Evolutionary conservation across 2,329 filamentous ascomycete genomes (phyloP).

Genomic region (Talaromyces marneffei): DNA sequence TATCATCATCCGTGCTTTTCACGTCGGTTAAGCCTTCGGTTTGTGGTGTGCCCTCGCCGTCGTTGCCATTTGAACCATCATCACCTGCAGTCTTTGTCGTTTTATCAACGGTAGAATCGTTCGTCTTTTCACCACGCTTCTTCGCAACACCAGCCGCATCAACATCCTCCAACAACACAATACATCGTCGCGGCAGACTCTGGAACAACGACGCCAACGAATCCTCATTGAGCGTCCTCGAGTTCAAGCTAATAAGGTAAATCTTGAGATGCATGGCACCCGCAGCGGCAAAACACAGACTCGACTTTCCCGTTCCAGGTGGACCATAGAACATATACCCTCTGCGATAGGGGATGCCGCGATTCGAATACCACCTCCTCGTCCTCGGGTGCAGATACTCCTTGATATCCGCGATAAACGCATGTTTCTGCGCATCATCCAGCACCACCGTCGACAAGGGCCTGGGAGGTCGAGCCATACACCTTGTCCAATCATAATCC

Average conservation of each 20-base stretch:
- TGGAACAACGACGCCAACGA: slow-evolving; percentile 59
- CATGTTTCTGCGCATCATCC: slow-evolving; percentile 45
- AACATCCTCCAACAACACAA: slow-evolving; percentile 71
- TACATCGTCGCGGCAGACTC: slow-evolving; percentile 61
- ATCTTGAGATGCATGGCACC: slow-evolving; percentile 65
- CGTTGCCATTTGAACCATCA: background rate
- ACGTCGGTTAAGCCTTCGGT: background rate
- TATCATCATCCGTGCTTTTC: slow-evolving; percentile 13
- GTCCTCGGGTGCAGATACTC: slow-evolving; percentile 50
- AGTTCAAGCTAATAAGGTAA: slow-evolving; percentile 66
- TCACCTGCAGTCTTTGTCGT: slow-evolving; percentile 9
- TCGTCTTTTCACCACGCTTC: slow-evolving; percentile 27
- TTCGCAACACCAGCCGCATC: slow-evolving; percentile 66
- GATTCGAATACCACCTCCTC: slow-evolving; percentile 68
- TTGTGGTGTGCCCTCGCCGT: background rate
- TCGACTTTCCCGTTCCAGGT: slow-evolving; percentile 74
- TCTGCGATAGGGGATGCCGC: slow-evolving; percentile 78
- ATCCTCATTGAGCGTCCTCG: slow-evolving; percentile 58
- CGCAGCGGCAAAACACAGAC: slow-evolving; percentile 63
- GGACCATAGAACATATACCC: slow-evolving; percentile 79
- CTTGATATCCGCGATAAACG: slow-evolving; percentile 50
- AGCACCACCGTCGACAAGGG: slow-evolving; percentile 52
- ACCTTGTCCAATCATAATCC: slow-evolving; percentile 28
- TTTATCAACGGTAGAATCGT: slow-evolving; percentile 35
- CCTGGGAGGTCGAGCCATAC: slow-evolving; percentile 43